Evolutionary conservation across 768 basidiomycete genomes (phyloP).

Genomic region (Tephrocybe sp.): DNA sequence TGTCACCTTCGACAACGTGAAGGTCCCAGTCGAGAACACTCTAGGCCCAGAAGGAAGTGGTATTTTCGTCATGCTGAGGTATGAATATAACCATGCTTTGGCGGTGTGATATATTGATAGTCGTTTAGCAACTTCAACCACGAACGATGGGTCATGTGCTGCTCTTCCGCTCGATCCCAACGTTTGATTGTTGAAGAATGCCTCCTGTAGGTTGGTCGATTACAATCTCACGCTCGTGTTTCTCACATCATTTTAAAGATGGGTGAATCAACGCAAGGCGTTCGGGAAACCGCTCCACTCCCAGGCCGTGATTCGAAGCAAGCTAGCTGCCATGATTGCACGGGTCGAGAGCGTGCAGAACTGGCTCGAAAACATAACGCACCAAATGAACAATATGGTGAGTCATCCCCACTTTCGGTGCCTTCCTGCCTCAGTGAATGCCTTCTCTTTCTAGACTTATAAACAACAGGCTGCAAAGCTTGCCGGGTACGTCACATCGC

Average conservation of each 20-base stretch:
- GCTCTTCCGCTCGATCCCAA: conserved; percentile 66
- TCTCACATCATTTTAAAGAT: conserved; percentile 40
- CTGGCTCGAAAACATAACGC: conserved; percentile 83
- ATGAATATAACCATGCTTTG: conserved; percentile 6
- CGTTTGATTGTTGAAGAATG: conserved; percentile 54
- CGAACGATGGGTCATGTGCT: conserved; percentile 92
- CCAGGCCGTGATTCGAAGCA: conserved; percentile 85
- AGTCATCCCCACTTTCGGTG: background rate
- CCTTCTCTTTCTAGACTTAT: conserved; percentile 45
- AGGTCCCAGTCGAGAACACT: conserved; percentile 82
- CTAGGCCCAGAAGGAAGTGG: conserved; percentile 80
- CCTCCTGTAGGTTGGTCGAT: conserved; percentile 42
- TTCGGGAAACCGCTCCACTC: conserved; percentile 86
- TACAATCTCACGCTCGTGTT: background rate
- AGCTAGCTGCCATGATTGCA: conserved; percentile 80
- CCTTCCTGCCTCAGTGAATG: conserved; percentile 3
- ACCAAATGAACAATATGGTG: conserved; percentile 87
- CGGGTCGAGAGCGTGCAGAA: conserved; percentile 67
- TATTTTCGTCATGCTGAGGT: conserved; percentile 50
- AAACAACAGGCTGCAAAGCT: conserved; percentile 75
- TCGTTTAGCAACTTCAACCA: conserved; percentile 83
- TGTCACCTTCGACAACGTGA: conserved; percentile 76
- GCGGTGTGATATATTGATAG: background rate
- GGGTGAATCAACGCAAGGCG: conserved; percentile 84
- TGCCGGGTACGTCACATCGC: conserved; percentile 53